Evolutionary conservation across 495 filamentous ascomycete species (phyloP).

Genomic region (Penicillium soppii): DNA sequence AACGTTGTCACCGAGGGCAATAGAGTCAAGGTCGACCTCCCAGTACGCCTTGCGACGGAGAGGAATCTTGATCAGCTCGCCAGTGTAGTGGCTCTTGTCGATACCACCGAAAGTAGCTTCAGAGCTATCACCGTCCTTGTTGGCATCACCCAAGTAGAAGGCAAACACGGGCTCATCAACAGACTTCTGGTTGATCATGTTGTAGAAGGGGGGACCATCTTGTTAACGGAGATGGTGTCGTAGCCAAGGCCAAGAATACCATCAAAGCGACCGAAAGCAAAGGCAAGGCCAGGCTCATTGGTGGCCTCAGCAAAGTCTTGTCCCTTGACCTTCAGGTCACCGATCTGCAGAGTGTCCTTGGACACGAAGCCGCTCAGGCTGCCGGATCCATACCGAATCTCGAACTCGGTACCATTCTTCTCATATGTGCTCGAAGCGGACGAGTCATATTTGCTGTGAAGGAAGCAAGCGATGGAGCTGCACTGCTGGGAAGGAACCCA

Average conservation of each 20-base stretch:
- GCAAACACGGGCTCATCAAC: conserved; percentile 93
- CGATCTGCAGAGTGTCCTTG: conserved; percentile 79
- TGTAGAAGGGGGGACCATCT: conserved; percentile 95
- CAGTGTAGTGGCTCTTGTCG: conserved; percentile 80
- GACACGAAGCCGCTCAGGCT: conserved; percentile 94
- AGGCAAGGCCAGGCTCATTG: conserved; percentile 89
- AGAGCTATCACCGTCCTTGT: conserved; percentile 72
- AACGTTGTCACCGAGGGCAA: conserved; percentile 77
- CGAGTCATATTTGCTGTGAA: conserved; percentile 95
- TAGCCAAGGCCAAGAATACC: conserved; percentile 96
- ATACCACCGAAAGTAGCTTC: conserved; percentile 92
- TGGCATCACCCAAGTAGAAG: conserved; percentile 86
- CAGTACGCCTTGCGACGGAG: conserved; percentile 98
- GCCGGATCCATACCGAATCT: conserved; percentile 95
- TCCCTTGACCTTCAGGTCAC: conserved; percentile 79
- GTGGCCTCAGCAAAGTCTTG: conserved; percentile 97
- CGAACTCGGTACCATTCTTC: conserved; percentile 87
- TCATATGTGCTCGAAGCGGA: conserved; percentile 88
- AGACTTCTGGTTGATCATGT: conserved; percentile 83
- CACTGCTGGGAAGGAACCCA: conserved; percentile 95
- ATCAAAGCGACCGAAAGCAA: conserved; percentile 97
- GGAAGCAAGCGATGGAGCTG: conserved; percentile 95
- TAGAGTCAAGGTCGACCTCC: conserved; percentile 95
- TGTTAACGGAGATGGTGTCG: conserved; percentile 93
- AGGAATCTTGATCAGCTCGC: conserved; percentile 88